phyloP scores from a whole-genome alignment of 2,329 filamentous ascomycete species.

The Emmonsiellopsis sp. region DNA sequence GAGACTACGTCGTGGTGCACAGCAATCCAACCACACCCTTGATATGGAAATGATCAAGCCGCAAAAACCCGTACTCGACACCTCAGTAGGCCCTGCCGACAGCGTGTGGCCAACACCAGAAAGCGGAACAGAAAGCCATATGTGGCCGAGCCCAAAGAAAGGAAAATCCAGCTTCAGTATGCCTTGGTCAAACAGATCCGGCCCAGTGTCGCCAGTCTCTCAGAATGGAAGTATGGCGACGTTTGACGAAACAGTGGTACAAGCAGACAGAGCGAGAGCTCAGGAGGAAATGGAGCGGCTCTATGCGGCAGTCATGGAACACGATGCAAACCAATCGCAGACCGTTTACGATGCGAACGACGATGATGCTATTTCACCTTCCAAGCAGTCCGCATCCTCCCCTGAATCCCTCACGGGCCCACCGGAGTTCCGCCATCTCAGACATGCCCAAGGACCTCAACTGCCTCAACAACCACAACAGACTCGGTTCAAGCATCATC shows the following conservation, averaged over 20 bases:
- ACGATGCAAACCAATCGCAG: conserved; percentile 52
- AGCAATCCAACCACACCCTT: conserved; percentile 43
- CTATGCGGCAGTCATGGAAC: conserved; percentile 86
- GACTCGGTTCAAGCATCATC: conserved; percentile 6
- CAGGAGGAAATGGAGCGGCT: conserved; percentile 80
- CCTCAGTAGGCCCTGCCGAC: conserved; percentile 27
- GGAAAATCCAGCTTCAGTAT: conserved; percentile 24
- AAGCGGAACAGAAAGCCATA: conserved; percentile 12
- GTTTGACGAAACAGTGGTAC: conserved; percentile 69
- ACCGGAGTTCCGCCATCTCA: conserved; percentile 23
- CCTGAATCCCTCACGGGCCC: conserved; percentile 22
- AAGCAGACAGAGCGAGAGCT: conserved; percentile 63
- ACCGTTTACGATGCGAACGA: conserved; percentile 13
- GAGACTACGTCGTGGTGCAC: conserved; percentile 43
- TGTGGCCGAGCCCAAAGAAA: conserved; percentile 28
- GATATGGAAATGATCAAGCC: conserved; percentile 52
- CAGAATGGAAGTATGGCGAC: conserved; percentile 56
- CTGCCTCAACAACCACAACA: conserved; percentile 7
- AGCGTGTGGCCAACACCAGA: conserved; percentile 13
- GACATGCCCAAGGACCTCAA: conserved; percentile 6
- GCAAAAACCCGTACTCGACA: conserved; percentile 18
- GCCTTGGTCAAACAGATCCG: conserved; percentile 30
- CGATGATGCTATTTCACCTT: conserved; percentile 11
- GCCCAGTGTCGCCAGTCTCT: conserved; percentile 29
- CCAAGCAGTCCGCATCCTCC: conserved; percentile 22